phyloP scores from a whole-genome alignment of 345 rosid genomes.

The Triadica sebifera region DNA sequence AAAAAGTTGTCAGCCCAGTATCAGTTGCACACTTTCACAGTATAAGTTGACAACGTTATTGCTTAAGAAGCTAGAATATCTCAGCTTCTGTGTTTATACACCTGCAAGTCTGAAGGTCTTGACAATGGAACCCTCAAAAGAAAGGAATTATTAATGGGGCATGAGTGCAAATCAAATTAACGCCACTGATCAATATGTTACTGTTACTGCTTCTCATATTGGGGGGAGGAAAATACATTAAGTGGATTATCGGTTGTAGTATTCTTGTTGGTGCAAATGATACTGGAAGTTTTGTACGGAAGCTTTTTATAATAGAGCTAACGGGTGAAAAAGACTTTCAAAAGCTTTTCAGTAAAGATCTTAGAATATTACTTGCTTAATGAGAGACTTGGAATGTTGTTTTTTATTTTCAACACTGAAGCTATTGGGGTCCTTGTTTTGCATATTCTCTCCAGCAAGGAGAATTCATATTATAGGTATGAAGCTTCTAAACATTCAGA shows the following conservation, averaged over 20 bases:
- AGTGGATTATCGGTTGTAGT: conserved; percentile 54
- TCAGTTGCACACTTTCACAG: conserved; percentile 96
- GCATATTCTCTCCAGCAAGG: conserved; percentile 91
- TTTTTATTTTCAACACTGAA: conserved; percentile 82
- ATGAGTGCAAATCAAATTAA: conserved; percentile 71
- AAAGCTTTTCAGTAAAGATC: conserved; percentile 77
- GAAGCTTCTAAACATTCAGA: conserved; percentile 4
- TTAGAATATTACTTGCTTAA: conserved; percentile 61
- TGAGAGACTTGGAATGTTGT: conserved; percentile 84
- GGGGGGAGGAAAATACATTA: conserved; percentile 44
- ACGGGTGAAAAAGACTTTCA: conserved; percentile 81
- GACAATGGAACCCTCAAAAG: conserved; percentile 31
- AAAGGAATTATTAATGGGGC: conserved; percentile 68
- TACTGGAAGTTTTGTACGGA: conserved; percentile 76
- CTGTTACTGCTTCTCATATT: conserved; percentile 54
- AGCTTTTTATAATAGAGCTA: conserved; percentile 55
- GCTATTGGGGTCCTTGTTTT: conserved; percentile 91
- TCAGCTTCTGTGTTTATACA: conserved; percentile 40
- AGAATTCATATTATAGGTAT: conserved; percentile 89
- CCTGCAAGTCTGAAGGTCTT: conserved; percentile 31
- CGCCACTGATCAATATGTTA: conserved; percentile 41
- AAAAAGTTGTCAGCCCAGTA: conserved; percentile 73
- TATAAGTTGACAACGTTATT: conserved; percentile 60
- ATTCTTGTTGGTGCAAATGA: conserved; percentile 85
- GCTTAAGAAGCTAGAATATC: conserved; percentile 62